Evolutionary conservation across 208 protist species (phyloP).

Genomic region (Crithidia acanthocephali): DNA sequence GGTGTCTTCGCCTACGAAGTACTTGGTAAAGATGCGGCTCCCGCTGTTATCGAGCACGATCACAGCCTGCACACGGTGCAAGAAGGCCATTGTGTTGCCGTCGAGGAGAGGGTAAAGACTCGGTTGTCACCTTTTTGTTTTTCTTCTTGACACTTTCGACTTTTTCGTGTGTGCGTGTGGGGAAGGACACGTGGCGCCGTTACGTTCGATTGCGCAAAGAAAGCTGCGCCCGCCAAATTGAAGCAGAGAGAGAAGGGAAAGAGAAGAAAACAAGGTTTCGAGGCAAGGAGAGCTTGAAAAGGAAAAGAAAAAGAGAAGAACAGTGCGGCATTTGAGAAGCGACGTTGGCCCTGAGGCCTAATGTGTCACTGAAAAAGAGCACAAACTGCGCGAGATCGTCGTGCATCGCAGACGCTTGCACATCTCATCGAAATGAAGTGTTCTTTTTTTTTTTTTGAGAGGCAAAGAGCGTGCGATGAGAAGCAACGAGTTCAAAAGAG

Average conservation of each 20-base stretch:
- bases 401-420: too few species aligned
- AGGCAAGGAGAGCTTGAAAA: too few species aligned
- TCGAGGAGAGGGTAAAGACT: neutral
- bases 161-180: neutral
- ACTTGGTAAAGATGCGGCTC: slow-evolving; percentile 84
- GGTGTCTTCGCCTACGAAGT: slow-evolving; percentile 79
- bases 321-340: too few species aligned
- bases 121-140: slow-evolving; percentile 59
- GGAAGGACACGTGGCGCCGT: neutral
- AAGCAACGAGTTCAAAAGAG: too few species aligned
- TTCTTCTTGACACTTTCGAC: neutral
- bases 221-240: neutral
- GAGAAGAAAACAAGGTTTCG: too few species aligned
- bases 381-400: too few species aligned
- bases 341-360: too few species aligned
- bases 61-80: slow-evolving; percentile 87
- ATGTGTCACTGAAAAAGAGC: too few species aligned
- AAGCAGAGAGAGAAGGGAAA: neutral
- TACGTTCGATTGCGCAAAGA: neutral
- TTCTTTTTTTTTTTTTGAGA: neutral
- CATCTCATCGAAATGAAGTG: neutral
- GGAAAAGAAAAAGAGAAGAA: too few species aligned
- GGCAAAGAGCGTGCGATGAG: too few species aligned
- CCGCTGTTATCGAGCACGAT: slow-evolving; percentile 75
- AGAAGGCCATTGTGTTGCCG: slow-evolving; percentile 64